phyloP scores from a whole-genome alignment of 169 alveolate genomes.

The Cryptosporidium ubiquitum region DNA sequence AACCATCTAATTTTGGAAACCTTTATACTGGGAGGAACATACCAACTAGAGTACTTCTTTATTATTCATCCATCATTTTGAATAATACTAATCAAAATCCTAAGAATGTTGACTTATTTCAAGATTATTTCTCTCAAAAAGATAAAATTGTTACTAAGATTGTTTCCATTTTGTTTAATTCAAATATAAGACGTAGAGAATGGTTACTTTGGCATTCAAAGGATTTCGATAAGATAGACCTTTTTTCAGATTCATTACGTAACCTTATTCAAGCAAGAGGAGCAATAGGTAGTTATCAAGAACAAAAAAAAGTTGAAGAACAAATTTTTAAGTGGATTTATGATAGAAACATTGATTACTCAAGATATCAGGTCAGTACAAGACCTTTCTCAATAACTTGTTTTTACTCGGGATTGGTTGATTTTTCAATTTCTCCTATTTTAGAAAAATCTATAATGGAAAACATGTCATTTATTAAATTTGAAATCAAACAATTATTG shows the following conservation, averaged over 20 bases:
- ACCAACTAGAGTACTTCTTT: conserved; percentile 40
- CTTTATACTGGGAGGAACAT: background rate
- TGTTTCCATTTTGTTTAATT: background rate
- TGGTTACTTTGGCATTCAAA: conserved; percentile 59
- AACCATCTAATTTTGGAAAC: background rate
- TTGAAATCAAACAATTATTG: conserved; percentile 17
- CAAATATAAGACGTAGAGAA: conserved; percentile 40
- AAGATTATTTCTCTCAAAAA: background rate
- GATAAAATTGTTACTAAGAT: background rate
- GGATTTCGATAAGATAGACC: background rate
- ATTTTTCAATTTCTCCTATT: conserved; percentile 38
- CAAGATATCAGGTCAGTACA: conserved; percentile 28
- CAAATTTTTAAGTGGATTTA: conserved; percentile 27
- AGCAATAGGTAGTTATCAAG: background rate
- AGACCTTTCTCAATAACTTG: background rate
- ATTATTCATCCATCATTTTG: conserved; percentile 28
- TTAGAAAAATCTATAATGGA: background rate
- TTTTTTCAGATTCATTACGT: conserved; percentile 25
- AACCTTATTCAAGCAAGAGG: background rate
- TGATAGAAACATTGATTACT: conserved; percentile 19
- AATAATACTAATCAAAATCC: background rate
- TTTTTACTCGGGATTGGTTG: background rate
- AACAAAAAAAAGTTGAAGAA: conserved; percentile 2
- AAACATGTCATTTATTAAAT: conserved; percentile 24
- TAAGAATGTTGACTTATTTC: background rate